Evolutionary conservation across 1,284 basidiomycete genomes (phyloP).

Genomic region (Ceratobasidium sp.): DNA sequence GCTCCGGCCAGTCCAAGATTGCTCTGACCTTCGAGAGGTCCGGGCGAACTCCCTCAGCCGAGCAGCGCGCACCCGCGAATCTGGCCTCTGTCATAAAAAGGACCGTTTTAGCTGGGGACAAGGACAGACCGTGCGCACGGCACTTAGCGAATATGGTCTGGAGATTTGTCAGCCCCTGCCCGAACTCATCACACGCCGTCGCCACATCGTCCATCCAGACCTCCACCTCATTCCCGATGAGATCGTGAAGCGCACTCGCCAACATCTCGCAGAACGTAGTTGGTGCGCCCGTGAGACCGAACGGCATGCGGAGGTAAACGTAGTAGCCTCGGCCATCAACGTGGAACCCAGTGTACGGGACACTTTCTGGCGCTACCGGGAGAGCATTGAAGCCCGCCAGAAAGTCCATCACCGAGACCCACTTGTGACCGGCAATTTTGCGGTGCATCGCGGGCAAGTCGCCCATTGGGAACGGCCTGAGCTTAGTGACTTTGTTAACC

Average conservation of each 20-base stretch:
- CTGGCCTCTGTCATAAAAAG: constrained; percentile 45
- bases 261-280: constrained; percentile 45
- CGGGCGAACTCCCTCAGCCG: constrained; percentile 30
- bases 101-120: constrained; percentile 42
- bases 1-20: constrained; percentile 47
- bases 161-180: constrained; percentile 9
- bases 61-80: constrained; percentile 42
- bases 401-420: constrained; percentile 44
- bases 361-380: constrained; percentile 28
- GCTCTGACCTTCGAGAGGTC: constrained; percentile 44
- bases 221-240: constrained; percentile 42
- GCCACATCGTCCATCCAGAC: constrained; percentile 49
- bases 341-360: constrained; percentile 46
- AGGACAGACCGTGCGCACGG: constrained; percentile 3
- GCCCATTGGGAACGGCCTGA: constrained; percentile 45
- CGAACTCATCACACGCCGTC: constrained; percentile 40
- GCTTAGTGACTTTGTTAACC: constrained; percentile 50
- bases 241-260: constrained; percentile 37
- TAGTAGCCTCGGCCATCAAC: constrained; percentile 49
- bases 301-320: constrained; percentile 46
- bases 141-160: constrained; percentile 22
- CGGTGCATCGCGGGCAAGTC: constrained; percentile 39
- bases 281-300: constrained; percentile 47
- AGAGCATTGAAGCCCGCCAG: constrained; percentile 46
- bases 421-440: constrained; percentile 44